Percentiles rank a stretch among this genome's conserved stretches.
Evolutionary conservation across 176 grass and related monocot species (phyloP).

Genomic region (Triticum urartu): DNA sequence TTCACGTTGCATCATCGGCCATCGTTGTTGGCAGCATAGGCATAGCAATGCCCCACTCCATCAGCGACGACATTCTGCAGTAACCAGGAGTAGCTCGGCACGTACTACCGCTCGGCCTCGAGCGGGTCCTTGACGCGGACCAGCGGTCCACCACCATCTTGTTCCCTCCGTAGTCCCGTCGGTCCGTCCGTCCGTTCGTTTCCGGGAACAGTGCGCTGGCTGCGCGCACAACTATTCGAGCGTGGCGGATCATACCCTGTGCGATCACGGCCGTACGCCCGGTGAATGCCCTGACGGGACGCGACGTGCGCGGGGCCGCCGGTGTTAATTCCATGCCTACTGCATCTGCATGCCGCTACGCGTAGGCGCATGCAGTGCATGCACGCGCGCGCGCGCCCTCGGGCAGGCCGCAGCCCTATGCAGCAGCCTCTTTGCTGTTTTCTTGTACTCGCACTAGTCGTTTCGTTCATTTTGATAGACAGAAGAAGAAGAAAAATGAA

Average conservation of each 20-base stretch:
- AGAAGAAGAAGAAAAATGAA: no score
- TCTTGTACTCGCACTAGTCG: no score
- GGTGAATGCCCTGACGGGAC: conserved; percentile 32
- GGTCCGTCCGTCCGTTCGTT: neutral
- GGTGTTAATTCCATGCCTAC: neutral
- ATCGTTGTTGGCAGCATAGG: neutral
- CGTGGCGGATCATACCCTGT: conserved; percentile 17
- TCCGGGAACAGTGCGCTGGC: neutral
- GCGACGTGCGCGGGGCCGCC: conserved; percentile 30
- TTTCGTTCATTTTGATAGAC: no score
- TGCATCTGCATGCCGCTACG: conserved; percentile 8
- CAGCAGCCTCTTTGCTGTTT: no score
- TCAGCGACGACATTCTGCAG: conserved; percentile 3
- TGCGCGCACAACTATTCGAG: conserved; percentile 10
- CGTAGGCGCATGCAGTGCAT: no score
- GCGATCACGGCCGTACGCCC: conserved; percentile 24
- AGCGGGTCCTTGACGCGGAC: neutral
- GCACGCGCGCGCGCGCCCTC: conserved; percentile 7
- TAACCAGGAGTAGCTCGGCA: neutral
- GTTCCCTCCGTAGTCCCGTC: neutral
- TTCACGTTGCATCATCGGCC: neutral
- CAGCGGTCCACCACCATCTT: neutral
- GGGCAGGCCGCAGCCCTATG: neutral
- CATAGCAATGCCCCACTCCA: neutral
- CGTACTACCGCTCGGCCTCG: neutral